Percentiles rank a stretch among this genome's conserved stretches.
Conservation (phyloP, 2,329 filamentous ascomycete species). For the Neophaeococcomyces mojaviensis region DNA sequence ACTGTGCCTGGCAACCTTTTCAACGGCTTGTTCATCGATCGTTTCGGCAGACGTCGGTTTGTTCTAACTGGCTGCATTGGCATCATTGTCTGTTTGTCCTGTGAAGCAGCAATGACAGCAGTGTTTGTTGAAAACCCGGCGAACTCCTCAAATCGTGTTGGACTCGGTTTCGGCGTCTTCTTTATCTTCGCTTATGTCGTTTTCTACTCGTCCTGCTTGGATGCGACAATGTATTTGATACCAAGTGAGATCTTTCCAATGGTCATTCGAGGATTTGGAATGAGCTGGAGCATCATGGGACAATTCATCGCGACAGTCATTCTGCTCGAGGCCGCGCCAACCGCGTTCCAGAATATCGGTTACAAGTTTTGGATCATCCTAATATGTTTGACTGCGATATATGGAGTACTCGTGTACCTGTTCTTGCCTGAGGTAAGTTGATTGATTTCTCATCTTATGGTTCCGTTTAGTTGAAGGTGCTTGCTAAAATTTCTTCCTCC, state of each 20-base stretch:
- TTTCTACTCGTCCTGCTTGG: conserved; percentile 12
- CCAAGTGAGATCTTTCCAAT: conserved; percentile 22
- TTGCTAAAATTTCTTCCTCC: background rate
- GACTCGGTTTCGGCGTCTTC: conserved; percentile 9
- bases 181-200: conserved; percentile 14
- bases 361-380: conserved; percentile 11
- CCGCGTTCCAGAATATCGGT: conserved; percentile 20
- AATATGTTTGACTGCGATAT: background rate
- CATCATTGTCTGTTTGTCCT: conserved; percentile 8
- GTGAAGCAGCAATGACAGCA: conserved; percentile 8
- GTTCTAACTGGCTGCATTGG: background rate
- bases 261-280: conserved; percentile 18
- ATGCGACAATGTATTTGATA: too few species aligned
- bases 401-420: background rate
- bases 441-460: background rate
- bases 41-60: background rate
- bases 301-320: conserved; percentile 14
- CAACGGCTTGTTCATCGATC: background rate
- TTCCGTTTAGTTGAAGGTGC: background rate
- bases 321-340: conserved; percentile 16
- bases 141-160: conserved; percentile 6
- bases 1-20: conserved; percentile 4
- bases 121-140: conserved; percentile 9
- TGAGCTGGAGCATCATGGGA: conserved; percentile 14
- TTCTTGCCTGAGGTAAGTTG: conserved; percentile 5